phyloP scores from a whole-genome alignment of 2,329 filamentous ascomycete species.

The Phaeosphaeria sp. region DNA sequence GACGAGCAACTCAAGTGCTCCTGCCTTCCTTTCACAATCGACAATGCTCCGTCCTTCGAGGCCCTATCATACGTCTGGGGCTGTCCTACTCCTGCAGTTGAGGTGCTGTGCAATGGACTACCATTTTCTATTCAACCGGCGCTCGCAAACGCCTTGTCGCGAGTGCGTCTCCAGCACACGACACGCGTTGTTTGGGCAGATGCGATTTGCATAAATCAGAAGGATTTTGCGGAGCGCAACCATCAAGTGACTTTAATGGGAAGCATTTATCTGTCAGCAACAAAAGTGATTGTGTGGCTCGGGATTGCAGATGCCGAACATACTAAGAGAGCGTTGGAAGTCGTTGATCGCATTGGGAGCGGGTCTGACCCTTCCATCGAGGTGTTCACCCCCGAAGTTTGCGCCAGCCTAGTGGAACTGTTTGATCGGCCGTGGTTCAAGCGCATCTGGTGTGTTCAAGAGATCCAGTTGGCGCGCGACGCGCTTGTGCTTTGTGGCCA shows the following conservation, averaged over 20 bases:
- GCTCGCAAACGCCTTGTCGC: neutral
- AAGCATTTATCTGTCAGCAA: neutral
- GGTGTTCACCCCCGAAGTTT: neutral
- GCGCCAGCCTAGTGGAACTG: neutral
- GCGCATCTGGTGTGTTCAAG: constrained; percentile 2
- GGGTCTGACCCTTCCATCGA: neutral
- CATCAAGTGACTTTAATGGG: neutral
- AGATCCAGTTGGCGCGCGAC: neutral
- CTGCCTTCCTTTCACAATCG: neutral
- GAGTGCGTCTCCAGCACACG: neutral
- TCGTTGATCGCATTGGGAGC: neutral
- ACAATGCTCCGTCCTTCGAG: neutral
- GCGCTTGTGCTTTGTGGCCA: neutral
- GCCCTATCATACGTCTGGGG: neutral
- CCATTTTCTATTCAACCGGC: neutral
- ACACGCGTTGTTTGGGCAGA: neutral
- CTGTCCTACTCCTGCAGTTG: neutral
- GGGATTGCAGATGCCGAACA: neutral
- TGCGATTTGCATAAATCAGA: neutral
- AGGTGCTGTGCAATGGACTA: neutral
- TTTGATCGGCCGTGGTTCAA: neutral
- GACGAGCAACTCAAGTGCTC: neutral
- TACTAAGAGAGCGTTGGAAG: neutral
- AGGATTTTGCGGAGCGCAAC: neutral
- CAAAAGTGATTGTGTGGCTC: neutral